phyloP scores from a whole-genome alignment of 257 asterid genomes.

The Capsicum pubescens region DNA sequence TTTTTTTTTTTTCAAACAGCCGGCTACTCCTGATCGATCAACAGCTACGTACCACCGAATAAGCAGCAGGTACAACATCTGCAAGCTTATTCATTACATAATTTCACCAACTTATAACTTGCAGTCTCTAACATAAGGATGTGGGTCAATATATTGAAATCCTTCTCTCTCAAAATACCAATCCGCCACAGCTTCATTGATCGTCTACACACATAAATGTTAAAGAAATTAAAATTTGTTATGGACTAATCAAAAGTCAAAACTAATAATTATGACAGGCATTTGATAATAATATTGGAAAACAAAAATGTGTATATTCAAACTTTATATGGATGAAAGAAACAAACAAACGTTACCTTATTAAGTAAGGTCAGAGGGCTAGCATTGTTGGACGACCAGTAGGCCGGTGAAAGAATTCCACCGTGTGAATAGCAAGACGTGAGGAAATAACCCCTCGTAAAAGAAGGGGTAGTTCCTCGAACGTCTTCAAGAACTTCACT shows the following conservation, averaged over 20 bases:
- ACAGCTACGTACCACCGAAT: neutral
- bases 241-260: neutral
- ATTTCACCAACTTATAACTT: neutral
- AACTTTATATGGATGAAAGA: neutral
- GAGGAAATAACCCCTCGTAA: too few species aligned
- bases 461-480: too few species aligned
- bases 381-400: neutral
- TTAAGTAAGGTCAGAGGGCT: neutral
- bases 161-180: slow-evolving; percentile 5
- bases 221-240: neutral
- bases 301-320: neutral
- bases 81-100: neutral
- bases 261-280: neutral
- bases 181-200: slow-evolving; percentile 3
- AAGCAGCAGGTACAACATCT: neutral
- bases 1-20: too few species aligned
- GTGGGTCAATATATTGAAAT: neutral
- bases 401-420: too few species aligned
- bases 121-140: neutral
- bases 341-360: neutral
- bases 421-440: too few species aligned
- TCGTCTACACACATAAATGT: slow-evolving; percentile 13
- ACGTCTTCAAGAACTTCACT: too few species aligned
- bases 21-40: too few species aligned
- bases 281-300: neutral